Evolutionary conservation across 345 rosid species (phyloP).

Genomic region (Eucalyptus pumila): DNA sequence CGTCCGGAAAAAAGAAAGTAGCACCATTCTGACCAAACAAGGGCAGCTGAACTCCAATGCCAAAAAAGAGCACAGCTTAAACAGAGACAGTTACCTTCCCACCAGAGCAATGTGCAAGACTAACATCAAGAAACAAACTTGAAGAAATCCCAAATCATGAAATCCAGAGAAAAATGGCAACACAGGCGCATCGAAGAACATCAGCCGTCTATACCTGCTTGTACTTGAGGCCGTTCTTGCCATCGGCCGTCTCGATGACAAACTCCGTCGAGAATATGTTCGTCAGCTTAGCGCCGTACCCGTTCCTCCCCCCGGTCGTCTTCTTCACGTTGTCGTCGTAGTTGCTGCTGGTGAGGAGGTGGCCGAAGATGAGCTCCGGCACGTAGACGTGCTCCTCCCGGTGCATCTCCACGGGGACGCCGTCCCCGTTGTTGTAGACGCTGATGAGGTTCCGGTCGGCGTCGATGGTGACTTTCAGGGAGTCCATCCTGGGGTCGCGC

Average conservation of each 20-base stretch:
- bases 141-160: background rate
- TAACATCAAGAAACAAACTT: background rate
- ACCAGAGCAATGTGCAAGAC: background rate
- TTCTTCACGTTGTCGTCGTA: conserved; percentile 76
- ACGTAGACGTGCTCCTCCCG: conserved; percentile 88
- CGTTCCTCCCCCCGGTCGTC: conserved; percentile 97
- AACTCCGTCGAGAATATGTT: conserved; percentile 89
- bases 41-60: background rate
- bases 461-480: conserved; percentile 61
- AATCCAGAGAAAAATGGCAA: background rate
- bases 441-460: conserved; percentile 61
- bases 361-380: conserved; percentile 93
- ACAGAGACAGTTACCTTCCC: background rate
- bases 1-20: background rate
- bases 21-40: background rate
- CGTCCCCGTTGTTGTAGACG: conserved; percentile 86
- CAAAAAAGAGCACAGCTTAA: background rate
- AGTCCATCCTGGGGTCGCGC: conserved; percentile 75
- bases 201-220: conserved; percentile 33
- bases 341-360: conserved; percentile 83
- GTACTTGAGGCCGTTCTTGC: conserved; percentile 62
- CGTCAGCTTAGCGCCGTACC: conserved; percentile 91
- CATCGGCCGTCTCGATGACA: conserved; percentile 86
- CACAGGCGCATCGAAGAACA: background rate
- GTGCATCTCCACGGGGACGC: conserved; percentile 90